A percentile compares a stretch with the other conserved stretches of the same genome.
These are phyloP conservation scores for Aquilaria yunnanensis DNA, from an alignment of 345 rosid genomes.

Conservation along the genomic window DNA sequence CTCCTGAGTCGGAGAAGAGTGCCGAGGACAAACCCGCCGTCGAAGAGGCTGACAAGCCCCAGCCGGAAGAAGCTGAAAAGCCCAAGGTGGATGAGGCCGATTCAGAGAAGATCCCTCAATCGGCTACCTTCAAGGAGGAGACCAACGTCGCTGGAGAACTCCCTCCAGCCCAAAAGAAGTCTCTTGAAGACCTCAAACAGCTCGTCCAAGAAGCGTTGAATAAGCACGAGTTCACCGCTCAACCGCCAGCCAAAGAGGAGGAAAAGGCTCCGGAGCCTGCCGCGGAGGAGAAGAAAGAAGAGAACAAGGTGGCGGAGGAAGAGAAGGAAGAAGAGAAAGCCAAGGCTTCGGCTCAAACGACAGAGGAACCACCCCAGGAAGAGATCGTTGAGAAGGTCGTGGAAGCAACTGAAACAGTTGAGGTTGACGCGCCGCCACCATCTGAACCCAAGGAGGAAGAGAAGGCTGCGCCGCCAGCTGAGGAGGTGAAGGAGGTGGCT, in stretches of 20 bases:
- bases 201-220: conserved; percentile 54
- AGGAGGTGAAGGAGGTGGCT: conserved; percentile 24
- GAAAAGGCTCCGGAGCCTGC: conserved; percentile 6
- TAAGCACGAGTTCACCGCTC: conserved; percentile 43
- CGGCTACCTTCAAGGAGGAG: conserved; percentile 66
- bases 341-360: neutral
- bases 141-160: conserved; percentile 49
- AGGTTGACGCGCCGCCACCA: conserved; percentile 21
- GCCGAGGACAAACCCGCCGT: conserved; percentile 23
- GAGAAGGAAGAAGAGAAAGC: conserved; percentile 16
- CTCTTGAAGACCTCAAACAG: conserved; percentile 49
- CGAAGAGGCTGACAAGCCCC: conserved; percentile 18
- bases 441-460: conserved; percentile 26
- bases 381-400: conserved; percentile 20
- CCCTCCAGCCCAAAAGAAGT: conserved; percentile 48
- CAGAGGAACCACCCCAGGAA: conserved; percentile 16
- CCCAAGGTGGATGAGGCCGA: conserved; percentile 10
- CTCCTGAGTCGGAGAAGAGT: conserved; percentile 23
- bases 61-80: conserved; percentile 9
- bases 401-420: conserved; percentile 3
- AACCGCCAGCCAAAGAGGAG: conserved; percentile 26
- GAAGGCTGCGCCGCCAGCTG: conserved; percentile 10
- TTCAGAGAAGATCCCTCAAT: conserved; percentile 26
- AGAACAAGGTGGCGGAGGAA: conserved; percentile 10
- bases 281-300: conserved; percentile 10